Evolutionary conservation across 2,329 filamentous ascomycete genomes (phyloP).

Genomic region (Diatrype stigma): DNA sequence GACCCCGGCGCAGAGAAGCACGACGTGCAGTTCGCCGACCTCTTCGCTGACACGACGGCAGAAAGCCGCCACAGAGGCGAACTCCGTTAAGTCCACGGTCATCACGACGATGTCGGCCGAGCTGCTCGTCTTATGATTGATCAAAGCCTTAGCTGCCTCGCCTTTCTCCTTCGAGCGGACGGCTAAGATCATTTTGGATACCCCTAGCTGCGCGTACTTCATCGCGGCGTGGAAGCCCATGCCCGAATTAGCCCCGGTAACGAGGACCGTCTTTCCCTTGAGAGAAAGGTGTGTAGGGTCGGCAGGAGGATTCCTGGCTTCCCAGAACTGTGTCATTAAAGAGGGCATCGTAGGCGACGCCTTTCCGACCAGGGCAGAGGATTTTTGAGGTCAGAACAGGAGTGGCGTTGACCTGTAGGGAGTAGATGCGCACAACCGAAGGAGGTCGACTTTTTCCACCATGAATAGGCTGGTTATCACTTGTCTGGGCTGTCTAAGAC

Average conservation of each 20-base stretch:
- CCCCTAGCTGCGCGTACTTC: slow-evolving; percentile 39
- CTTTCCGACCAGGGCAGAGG: no score
- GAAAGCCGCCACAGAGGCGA: slow-evolving; percentile 39
- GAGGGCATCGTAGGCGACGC: neutral
- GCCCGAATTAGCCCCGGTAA: slow-evolving; percentile 48
- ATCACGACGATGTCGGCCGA: slow-evolving; percentile 35
- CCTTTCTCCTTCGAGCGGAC: slow-evolving; percentile 40
- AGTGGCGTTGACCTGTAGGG: no score
- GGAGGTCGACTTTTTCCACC: no score
- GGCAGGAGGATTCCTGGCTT: slow-evolving; percentile 23
- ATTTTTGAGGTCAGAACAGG: no score
- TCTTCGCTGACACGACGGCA: slow-evolving; percentile 30
- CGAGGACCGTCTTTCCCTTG: slow-evolving; percentile 34
- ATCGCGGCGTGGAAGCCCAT: slow-evolving; percentile 45
- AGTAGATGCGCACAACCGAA: no score
- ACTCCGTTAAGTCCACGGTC: slow-evolving; percentile 42
- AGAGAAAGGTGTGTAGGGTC: slow-evolving; percentile 37
- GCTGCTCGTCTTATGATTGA: slow-evolving; percentile 28
- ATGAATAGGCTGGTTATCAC: no score
- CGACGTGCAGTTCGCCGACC: slow-evolving; percentile 37
- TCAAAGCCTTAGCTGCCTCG: slow-evolving; percentile 33
- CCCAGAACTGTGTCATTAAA: slow-evolving; percentile 1
- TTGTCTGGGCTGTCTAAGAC: no score
- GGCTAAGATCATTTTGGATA: slow-evolving; percentile 40
- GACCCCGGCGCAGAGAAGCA: slow-evolving; percentile 16